Evolutionary conservation across 495 filamentous ascomycete genomes (phyloP).

Genomic region (Evansstolkia leycettana): DNA sequence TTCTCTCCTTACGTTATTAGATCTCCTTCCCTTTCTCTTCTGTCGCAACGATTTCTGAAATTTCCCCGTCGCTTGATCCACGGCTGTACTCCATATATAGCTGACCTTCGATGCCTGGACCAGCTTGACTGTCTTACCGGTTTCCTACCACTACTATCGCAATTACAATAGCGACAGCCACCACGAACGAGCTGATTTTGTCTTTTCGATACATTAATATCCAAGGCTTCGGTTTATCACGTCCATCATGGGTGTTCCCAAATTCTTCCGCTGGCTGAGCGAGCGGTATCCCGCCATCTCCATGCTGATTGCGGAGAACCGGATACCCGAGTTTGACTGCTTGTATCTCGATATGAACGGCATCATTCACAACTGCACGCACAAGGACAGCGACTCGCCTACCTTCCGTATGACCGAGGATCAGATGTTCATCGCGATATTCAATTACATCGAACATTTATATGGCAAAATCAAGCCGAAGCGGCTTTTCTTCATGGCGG

Average conservation of each 20-base stretch:
- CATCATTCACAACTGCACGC: slow-evolving; percentile 99
- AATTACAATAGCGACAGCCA: not conserved
- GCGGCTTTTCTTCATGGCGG: slow-evolving; percentile 98
- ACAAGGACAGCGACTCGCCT: slow-evolving; percentile 84
- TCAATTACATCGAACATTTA: slow-evolving; percentile 99
- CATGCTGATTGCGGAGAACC: slow-evolving; percentile 96
- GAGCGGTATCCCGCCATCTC: slow-evolving; percentile 99
- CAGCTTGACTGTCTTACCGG: not conserved
- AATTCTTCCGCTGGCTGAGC: slow-evolving; percentile 91
- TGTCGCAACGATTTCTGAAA: not conserved
- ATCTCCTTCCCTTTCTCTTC: not conserved
- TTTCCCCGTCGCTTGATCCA: too few species aligned
- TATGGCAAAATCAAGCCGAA: slow-evolving; percentile 98
- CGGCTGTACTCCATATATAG: not conserved
- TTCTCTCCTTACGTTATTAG: not conserved
- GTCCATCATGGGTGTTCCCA: slow-evolving; percentile 74
- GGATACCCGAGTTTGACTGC: slow-evolving; percentile 98
- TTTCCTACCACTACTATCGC: not conserved
- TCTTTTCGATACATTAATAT: not conserved
- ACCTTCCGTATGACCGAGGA: slow-evolving; percentile 93
- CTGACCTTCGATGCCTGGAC: not conserved
- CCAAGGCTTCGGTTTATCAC: not conserved
- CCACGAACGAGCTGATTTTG: not conserved
- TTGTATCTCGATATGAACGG: slow-evolving; percentile 99
- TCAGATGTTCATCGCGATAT: slow-evolving; percentile 98